phyloP scores from a whole-genome alignment of 371 early-diverging fungal genomes.

The Gilbertella persicaria region DNA sequence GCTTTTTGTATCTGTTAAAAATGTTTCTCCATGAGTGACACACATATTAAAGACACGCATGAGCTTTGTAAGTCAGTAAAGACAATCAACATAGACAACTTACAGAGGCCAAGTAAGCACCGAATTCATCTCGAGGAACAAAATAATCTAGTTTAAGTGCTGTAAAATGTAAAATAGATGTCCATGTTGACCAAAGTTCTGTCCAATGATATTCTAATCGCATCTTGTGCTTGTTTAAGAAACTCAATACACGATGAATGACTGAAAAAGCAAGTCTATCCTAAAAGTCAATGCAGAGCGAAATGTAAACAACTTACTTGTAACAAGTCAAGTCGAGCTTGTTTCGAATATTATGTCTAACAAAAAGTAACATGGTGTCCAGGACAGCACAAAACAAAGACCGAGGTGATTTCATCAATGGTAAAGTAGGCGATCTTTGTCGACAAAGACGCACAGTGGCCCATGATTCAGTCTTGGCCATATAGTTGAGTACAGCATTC shows the following conservation, averaged over 20 bases:
- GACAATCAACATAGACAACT: not conserved
- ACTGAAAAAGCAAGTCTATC: conserved; percentile 42
- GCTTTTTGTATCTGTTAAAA: conserved; percentile 53
- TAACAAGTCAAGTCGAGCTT: conserved; percentile 53
- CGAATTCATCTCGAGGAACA: conserved; percentile 29
- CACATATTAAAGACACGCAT: conserved; percentile 54
- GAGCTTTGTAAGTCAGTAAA: conserved; percentile 17
- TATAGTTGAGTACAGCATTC: conserved; percentile 21
- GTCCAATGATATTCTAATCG: conserved; percentile 58
- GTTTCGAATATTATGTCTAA: conserved; percentile 59
- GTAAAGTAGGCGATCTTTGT: conserved; percentile 51
- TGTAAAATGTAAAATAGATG: conserved; percentile 46
- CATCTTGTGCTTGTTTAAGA: conserved; percentile 41
- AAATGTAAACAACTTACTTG: conserved; percentile 29
- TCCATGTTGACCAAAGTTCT: conserved; percentile 52
- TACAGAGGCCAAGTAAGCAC: conserved; percentile 42
- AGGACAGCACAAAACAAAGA: conserved; percentile 42
- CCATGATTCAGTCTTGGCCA: conserved; percentile 22
- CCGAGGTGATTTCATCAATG: conserved; percentile 43
- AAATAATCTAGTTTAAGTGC: conserved; percentile 37
- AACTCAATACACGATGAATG: conserved; percentile 43
- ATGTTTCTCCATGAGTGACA: conserved; percentile 51
- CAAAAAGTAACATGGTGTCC: conserved; percentile 48
- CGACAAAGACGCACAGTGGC: conserved; percentile 35
- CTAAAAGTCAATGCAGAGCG: not conserved